A percentile compares a stretch with the other conserved stretches of the same genome.
phyloP scores from a whole-genome alignment of 2,329 filamentous ascomycete genomes.

The Nigrospora osmanthi region DNA sequence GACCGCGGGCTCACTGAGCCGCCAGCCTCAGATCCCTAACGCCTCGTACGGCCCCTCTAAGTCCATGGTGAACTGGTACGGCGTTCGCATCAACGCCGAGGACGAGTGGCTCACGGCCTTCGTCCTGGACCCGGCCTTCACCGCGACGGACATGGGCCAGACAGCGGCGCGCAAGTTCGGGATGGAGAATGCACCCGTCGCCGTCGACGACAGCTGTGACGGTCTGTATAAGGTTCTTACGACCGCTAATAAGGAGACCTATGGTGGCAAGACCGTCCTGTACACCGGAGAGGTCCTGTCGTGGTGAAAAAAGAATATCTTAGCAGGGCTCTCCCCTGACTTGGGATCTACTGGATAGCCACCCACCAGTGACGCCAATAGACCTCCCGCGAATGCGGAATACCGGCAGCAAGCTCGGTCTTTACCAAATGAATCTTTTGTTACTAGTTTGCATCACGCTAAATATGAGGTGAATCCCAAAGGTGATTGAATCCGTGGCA shows the following conservation, averaged over 20 bases:
- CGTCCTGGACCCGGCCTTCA: slow-evolving; percentile 24
- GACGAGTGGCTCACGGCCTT: slow-evolving; percentile 23
- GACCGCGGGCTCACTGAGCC: slow-evolving; percentile 12
- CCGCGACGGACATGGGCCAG: slow-evolving; percentile 34
- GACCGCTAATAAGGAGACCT: not conserved
- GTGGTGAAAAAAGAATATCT: no score
- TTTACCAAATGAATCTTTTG: no score
- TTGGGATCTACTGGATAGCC: no score
- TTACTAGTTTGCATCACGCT: no score
- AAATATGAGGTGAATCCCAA: no score
- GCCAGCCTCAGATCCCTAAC: slow-evolving; percentile 16
- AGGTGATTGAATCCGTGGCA: no score
- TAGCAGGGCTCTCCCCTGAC: no score
- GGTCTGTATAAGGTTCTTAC: not conserved
- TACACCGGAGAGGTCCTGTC: not conserved
- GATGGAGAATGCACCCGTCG: not conserved
- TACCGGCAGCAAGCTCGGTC: no score
- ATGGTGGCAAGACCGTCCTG: not conserved
- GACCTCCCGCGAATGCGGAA: no score
- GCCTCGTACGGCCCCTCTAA: slow-evolving; percentile 37
- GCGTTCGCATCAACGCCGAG: slow-evolving; percentile 21
- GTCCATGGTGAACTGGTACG: slow-evolving; percentile 22
- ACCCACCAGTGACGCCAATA: no score
- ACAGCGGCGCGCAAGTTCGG: slow-evolving; percentile 1
- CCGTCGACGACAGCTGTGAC: not conserved